These are phyloP conservation scores for Aspergillus intermedius DNA, from an alignment of 2,329 filamentous ascomycete genomes.

Conservation along the genomic window DNA sequence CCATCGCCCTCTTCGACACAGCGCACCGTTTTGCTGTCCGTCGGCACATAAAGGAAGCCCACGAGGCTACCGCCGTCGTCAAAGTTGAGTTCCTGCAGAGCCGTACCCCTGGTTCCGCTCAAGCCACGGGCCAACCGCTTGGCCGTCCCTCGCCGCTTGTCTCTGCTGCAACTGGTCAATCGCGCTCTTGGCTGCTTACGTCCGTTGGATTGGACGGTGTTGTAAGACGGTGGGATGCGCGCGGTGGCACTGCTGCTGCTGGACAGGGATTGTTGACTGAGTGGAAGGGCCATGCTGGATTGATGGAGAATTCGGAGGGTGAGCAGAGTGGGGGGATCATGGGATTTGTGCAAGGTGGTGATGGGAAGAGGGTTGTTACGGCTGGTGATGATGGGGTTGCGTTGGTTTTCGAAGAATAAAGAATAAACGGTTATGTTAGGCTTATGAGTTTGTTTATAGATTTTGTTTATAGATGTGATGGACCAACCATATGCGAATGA, in stretches of 20 bases:
- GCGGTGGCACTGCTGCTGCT: constrained; percentile 60
- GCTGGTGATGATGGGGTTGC: constrained; percentile 72
- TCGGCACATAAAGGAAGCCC: constrained; percentile 71
- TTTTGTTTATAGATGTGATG: not conserved
- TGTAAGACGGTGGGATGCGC: constrained; percentile 77
- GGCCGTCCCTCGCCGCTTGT: constrained; percentile 19
- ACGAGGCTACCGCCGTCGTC: constrained; percentile 84
- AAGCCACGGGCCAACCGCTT: constrained; percentile 5
- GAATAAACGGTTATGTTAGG: constrained; percentile 16
- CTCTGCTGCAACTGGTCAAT: constrained; percentile 22
- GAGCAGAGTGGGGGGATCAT: constrained; percentile 79
- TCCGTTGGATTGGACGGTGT: constrained; percentile 89
- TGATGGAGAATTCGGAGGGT: constrained; percentile 50
- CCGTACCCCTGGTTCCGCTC: constrained; percentile 26
- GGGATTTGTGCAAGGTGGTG: constrained; percentile 75
- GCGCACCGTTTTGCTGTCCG: constrained; percentile 81
- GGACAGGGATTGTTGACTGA: constrained; percentile 70
- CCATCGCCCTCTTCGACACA: constrained; percentile 79
- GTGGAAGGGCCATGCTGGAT: constrained; percentile 71
- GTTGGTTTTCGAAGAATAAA: constrained; percentile 40
- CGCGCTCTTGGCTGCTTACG: constrained; percentile 65
- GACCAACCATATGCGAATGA: not conserved
- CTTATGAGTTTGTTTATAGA: not conserved
- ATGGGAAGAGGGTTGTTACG: constrained; percentile 71
- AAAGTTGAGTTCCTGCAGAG: constrained; percentile 76